Evolutionary conservation across 2,329 filamentous ascomycete genomes (phyloP), one percentile per base, ranked within the genome.

Genomic region (Fusarium fracticaudum): DNA sequence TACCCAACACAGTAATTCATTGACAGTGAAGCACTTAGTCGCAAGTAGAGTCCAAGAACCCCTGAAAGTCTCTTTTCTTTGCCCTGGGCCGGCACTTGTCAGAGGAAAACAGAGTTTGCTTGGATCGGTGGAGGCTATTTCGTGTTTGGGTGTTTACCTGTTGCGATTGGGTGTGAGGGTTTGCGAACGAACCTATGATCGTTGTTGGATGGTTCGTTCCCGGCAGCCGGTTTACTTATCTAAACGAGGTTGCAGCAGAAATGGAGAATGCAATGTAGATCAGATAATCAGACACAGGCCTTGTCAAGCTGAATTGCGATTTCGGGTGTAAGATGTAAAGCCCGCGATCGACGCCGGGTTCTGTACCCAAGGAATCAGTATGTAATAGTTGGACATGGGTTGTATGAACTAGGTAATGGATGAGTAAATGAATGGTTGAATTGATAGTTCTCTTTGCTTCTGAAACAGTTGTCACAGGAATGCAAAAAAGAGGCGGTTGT

Each of bases 61-160:
- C 51, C 51, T 38, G 51, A 29, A 54, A 54, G 51, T 54, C 51
- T 54, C 20, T 13, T 40, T 54, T 14, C 6, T 22, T 14, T 6
- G 15, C 26, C 17, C 26, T 29, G 26, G 48, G 20, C 50, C 48
- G 66, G 48, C 48, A 62, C 57, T 69, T 69, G 57, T 63, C n/a
- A 45, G 53, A 31, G 5, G 26, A 50, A 69, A 53, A 53, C 44
- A 69, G 45, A 69, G 67, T 69, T 69, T 55, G 40, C 8, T 20
- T 29, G 51, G 44, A 58, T 44, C 15, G 12, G 35, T 33, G 29
- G 33, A 54, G 58, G 29, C 40, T 69, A 69, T 45, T 33, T 26
- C 26, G 35, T 15, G 24, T 53, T 53, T 43, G 41, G 24, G 3
- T 8, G 33, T 53, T 47, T 35, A 22, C 1, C 38, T 33, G 18